phyloP scores from a whole-genome alignment of 2,329 filamentous ascomycete genomes.

The Cercospora janseana region DNA sequence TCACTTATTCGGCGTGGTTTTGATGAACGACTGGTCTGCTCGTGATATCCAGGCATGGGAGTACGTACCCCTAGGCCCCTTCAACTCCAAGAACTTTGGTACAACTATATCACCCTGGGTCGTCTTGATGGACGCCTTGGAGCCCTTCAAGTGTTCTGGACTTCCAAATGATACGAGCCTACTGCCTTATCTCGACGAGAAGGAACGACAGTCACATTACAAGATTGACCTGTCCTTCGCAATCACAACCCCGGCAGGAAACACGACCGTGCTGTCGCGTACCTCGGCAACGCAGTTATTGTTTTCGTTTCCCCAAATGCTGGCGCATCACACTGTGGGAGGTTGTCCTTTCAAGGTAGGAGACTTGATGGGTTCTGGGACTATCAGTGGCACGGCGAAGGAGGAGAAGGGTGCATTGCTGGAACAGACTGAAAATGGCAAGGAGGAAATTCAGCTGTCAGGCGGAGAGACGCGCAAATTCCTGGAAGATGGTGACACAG shows the following conservation, averaged over 20 bases:
- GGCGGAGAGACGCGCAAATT: constrained; percentile 68
- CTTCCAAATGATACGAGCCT: constrained; percentile 56
- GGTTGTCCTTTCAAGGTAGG: constrained; percentile 73
- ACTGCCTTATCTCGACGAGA: constrained; percentile 65
- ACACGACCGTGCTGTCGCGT: constrained; percentile 51
- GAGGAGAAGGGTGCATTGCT: constrained; percentile 65
- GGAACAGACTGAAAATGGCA: constrained; percentile 70
- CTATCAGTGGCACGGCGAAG: constrained; percentile 65
- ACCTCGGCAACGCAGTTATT: constrained; percentile 66
- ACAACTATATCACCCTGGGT: constrained; percentile 79
- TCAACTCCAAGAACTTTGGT: constrained; percentile 81
- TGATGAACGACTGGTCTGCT: constrained; percentile 87
- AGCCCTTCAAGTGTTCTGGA: constrained; percentile 62
- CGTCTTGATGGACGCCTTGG: constrained; percentile 71
- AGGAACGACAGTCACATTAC: constrained; percentile 58
- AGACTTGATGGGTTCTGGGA: constrained; percentile 75
- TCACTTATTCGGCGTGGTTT: constrained; percentile 72
- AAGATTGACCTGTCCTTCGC: constrained; percentile 70
- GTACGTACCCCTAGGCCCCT: constrained; percentile 73
- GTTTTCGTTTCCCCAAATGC: constrained; percentile 82
- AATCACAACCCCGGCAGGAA: constrained; percentile 50
- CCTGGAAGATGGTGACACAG: constrained; percentile 70
- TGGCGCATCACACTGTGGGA: constrained; percentile 73
- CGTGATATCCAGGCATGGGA: constrained; percentile 82
- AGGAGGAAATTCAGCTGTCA: constrained; percentile 59